Base-by-base conservation (phyloP, 768 basidiomycete species). In the Russula virescens region DNA sequence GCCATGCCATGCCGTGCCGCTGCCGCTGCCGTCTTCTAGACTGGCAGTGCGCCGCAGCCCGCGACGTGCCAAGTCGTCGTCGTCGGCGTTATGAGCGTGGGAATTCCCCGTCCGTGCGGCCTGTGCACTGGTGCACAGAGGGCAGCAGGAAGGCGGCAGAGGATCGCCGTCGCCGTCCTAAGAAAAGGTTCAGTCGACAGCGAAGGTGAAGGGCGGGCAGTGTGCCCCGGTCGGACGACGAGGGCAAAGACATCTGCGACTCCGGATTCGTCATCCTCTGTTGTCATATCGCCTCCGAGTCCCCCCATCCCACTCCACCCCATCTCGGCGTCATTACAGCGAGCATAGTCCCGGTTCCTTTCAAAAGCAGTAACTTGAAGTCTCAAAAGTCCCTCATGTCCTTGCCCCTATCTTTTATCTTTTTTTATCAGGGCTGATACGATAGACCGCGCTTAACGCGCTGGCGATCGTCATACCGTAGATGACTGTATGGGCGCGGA, bases 351-450 rank as follows among this genome's bases (percentile, higher is more conserved):
- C n/a, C n/a, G 38, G 61, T 63, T 57, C 28, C 68, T 6, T 65
- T 70, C 34, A 73, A 71, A 35, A 78, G 77, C 65, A 75, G 76
- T n/a, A n/a, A n/a, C n/a, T n/a, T n/a, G 76, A 55, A 64, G 75
- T 8, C 31, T 72, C 8, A 31, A 31, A 31, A 31, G 31, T 31
- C 8, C 31, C 8, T 8, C 31, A 31, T 3, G 31, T 31, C 31
- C 28, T 26, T 19, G 28, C 18, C 25, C 7, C 28, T 42, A 18
- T 55, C 38, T 25, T 5, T 10, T 42, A 18, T 38, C 48, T 23
- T 34, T 47, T 31, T 25, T 55, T 3, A 47, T 28, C 42, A 42
- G 19, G 5, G 43, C 43, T 63, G 18, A 31, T 50, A 11, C n/a
- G 47, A 26, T 40, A 35, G 23, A 23, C 13, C 48, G 31, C 31